A percentile compares a stretch with the other conserved stretches of the same genome.
Evolutionary conservation across 2,329 filamentous ascomycete species (phyloP).

Genomic region (Phyllosticta paracitricarpa): DNA sequence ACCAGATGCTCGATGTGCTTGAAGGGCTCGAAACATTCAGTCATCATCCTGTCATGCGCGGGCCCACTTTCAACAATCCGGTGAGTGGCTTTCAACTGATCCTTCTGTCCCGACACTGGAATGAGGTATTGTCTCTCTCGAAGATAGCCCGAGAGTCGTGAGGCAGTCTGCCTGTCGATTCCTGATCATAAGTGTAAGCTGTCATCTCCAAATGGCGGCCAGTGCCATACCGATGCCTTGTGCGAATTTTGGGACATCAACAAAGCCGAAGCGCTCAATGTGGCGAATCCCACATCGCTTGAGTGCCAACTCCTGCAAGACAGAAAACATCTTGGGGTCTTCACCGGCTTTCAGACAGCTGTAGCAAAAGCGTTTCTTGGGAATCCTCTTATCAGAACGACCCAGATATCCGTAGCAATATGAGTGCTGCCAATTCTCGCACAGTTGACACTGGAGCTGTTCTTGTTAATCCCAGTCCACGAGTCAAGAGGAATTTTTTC

Average conservation of each 20-base stretch:
- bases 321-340: neutral
- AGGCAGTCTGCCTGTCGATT: neutral
- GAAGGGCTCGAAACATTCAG: neutral
- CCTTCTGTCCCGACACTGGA: neutral
- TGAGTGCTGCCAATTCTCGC: neutral
- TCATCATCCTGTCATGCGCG: neutral
- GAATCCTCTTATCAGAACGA: neutral
- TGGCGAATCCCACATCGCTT: neutral
- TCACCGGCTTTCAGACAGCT: neutral
- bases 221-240: neutral
- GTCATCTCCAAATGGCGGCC: neutral
- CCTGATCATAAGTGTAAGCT: neutral
- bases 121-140: neutral
- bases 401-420: neutral
- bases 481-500: neutral
- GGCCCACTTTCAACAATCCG: neutral
- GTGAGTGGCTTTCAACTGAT: neutral
- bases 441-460: neutral
- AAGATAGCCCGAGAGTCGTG: neutral
- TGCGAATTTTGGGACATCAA: neutral
- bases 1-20: neutral
- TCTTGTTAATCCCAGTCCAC: neutral
- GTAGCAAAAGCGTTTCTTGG: neutral
- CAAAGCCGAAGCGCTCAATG: neutral
- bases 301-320: neutral